A percentile compares a stretch with the other conserved stretches of the same genome.
phyloP scores from a whole-genome alignment of 169 alveolate genomes.

The Pseudocohnilembus persalinus region DNA sequence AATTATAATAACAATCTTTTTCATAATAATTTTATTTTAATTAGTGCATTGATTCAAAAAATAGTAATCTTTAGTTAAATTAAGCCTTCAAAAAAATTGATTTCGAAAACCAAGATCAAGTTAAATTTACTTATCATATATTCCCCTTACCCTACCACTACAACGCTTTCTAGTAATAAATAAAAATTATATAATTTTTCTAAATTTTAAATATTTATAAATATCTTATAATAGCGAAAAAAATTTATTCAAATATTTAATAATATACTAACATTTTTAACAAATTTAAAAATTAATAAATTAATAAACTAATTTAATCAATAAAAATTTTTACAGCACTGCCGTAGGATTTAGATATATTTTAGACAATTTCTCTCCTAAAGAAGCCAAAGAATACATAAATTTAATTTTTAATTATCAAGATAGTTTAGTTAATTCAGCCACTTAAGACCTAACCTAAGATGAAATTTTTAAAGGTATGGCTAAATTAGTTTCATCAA shows the following conservation, averaged over 20 bases:
- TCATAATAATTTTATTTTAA: no score
- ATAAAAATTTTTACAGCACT: not conserved
- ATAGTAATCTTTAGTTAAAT: not conserved
- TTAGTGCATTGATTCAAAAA: not conserved
- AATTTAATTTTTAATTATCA: no score
- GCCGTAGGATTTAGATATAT: not conserved
- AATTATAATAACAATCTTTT: no score
- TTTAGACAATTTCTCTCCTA: not conserved
- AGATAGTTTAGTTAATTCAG: not conserved
- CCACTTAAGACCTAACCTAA: not conserved
- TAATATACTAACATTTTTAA: no score
- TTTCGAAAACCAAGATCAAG: not conserved
- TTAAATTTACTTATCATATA: not conserved
- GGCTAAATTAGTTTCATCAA: not conserved
- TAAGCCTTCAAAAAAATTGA: not conserved
- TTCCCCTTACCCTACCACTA: not conserved
- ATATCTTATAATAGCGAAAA: no score
- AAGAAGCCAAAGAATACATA: not conserved
- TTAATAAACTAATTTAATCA: no score
- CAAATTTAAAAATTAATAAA: no score
- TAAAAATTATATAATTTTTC: no score
- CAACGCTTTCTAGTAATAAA: not conserved
- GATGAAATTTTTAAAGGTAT: not conserved
- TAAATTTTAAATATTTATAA: no score
- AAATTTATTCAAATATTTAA: no score